These are phyloP conservation scores for Candida sphagnicola DNA, from an alignment of 805 yeast genomes.

Conservation along the genomic window DNA sequence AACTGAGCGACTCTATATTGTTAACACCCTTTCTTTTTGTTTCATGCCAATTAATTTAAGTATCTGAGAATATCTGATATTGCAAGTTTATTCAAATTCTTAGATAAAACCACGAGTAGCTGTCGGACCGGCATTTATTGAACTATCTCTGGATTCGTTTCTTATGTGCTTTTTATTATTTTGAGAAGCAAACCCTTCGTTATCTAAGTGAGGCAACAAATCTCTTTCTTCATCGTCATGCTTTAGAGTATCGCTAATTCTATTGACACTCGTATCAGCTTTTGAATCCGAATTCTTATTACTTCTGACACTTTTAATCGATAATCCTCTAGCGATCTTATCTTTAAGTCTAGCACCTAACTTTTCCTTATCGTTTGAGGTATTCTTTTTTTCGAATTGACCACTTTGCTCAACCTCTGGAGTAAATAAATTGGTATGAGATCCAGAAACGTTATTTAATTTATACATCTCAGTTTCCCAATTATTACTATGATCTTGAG, in stretches of 20 bases:
- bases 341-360: constrained; percentile 42
- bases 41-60: not conserved
- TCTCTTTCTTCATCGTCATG: constrained; percentile 12
- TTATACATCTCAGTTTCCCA: constrained; percentile 69
- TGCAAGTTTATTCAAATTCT: no score
- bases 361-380: constrained; percentile 4
- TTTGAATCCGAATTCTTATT: constrained; percentile 10
- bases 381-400: constrained; percentile 9
- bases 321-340: constrained; percentile 42
- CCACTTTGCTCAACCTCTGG: constrained; percentile 30
- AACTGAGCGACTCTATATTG: not conserved
- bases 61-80: no score
- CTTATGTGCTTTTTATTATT: constrained; percentile 3
- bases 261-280: constrained; percentile 8
- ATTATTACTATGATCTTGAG: constrained; percentile 70
- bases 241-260: constrained; percentile 24
- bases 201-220: constrained; percentile 3
- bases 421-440: constrained; percentile 16
- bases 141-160: constrained; percentile 5
- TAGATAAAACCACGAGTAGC: not conserved
- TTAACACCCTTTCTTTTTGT: not conserved
- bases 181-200: constrained; percentile 5
- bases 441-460: constrained; percentile 27
- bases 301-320: constrained; percentile 18
- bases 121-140: not conserved